Evolutionary conservation across 2,329 filamentous ascomycete species (phyloP), one percentile per base, ranked within the genome.

Genomic region (Fusarium sp.): DNA sequence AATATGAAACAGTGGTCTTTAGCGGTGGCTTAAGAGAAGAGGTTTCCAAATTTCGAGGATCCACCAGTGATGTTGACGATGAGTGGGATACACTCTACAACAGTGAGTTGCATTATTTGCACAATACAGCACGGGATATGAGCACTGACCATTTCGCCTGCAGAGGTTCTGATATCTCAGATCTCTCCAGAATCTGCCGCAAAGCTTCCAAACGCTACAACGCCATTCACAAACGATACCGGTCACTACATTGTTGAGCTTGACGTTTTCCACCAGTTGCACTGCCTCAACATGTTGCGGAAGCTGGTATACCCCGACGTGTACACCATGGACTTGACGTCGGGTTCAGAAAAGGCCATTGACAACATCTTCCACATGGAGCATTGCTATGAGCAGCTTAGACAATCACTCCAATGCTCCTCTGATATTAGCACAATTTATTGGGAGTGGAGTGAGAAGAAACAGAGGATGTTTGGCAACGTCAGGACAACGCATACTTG

Each of bases 361-460:
- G 54, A 56, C 24, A 56, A 56, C 32, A 56, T 56, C 7, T 56
- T 44, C 14, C 54, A 56, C 10, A 56, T 56, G 54, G 54, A 56
- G 46, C 54, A 56, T 44, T 56, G 54, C 39, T 50, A 50, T 10
- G 54, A 56, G 46, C 54, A 56, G 14, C 14, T 56, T 3, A 56
- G 54, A 7, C 54, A 56, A 14, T 56, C 54, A 15, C 54, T 56
- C 2, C 54, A 56, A 37, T 56, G 54, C 22, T 49, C 54, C 5
- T 49, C 45, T 5, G 54, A 56, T 22, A 44, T 56, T 14, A 43
- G 45, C 17, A 56, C 54, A 2, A 56, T 56, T 9, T 56, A 44
- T 19, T 56, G 54, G 54, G 45, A 50, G n/a, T 56, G 54, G 54
- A 56, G 54, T 24, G 22, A 44, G 22, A 56, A 56, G 46, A 56